Conservation (phyloP, 75 land plant species). For the Sequoiadendron giganteum region DNA sequence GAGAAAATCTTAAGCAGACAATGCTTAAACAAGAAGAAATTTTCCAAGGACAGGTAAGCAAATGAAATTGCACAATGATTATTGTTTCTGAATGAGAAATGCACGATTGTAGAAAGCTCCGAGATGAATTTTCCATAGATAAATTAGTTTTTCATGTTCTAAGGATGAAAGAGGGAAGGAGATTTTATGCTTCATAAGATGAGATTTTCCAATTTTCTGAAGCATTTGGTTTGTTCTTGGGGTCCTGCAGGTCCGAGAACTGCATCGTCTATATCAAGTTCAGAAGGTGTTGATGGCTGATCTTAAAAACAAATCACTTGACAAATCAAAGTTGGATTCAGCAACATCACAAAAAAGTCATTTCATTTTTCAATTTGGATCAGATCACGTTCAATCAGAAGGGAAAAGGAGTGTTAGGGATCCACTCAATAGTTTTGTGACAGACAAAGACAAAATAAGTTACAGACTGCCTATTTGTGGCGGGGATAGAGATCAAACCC, state of each 20-base stretch:
- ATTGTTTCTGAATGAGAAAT: neutral
- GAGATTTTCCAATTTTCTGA: neutral
- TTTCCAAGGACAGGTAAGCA: constrained; percentile 46
- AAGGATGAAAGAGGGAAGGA: neutral
- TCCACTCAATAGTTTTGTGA: constrained; percentile 4
- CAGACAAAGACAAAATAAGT: neutral
- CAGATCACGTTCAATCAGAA: neutral
- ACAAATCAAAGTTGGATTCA: neutral
- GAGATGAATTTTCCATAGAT: neutral
- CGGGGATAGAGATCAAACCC: neutral
- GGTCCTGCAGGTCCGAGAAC: constrained; percentile 45
- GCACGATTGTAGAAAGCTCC: neutral
- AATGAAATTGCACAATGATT: neutral
- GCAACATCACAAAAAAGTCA: constrained; percentile 4
- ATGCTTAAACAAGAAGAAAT: constrained; percentile 56
- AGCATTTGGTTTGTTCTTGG: constrained; percentile 1
- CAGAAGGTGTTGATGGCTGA: constrained; percentile 51
- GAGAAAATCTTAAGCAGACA: constrained; percentile 36
- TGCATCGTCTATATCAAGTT: constrained; percentile 54
- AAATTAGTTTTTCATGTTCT: neutral
- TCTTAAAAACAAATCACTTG: constrained; percentile 13
- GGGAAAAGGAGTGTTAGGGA: neutral
- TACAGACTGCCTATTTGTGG: constrained; percentile 10
- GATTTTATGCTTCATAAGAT: neutral
- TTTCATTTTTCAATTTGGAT: constrained; percentile 9